These are phyloP conservation scores for Xylaria hypoxylon DNA, from an alignment of 2,329 filamentous ascomycete genomes.

Conservation along the genomic window DNA sequence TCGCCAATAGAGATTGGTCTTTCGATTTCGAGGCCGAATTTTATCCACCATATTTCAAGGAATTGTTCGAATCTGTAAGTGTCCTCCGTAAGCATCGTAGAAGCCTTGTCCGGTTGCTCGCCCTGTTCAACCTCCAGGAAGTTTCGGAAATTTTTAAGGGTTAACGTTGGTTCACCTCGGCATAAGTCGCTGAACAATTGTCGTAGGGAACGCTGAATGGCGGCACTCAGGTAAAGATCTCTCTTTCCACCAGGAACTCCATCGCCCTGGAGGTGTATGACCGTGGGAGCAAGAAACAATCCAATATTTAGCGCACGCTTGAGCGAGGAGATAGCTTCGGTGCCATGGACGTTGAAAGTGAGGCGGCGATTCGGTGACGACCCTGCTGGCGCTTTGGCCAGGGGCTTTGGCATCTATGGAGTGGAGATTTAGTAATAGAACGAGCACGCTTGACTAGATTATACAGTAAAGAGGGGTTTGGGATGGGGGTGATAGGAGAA, in stretches of 20 bases:
- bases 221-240: conserved; percentile 59
- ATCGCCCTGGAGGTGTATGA: conserved; percentile 46
- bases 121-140: conserved; percentile 66
- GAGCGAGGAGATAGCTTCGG: conserved; percentile 48
- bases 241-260: conserved; percentile 37
- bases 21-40: conserved; percentile 59
- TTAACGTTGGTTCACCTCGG: conserved; percentile 50
- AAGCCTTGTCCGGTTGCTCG: conserved; percentile 48
- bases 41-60: conserved; percentile 60
- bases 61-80: conserved; percentile 63
- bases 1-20: conserved; percentile 56
- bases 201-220: conserved; percentile 62
- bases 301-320: conserved; percentile 50
- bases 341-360: conserved; percentile 47
- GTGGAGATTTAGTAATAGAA: conserved; percentile 34
- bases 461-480: too few relatives aligned
- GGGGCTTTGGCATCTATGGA: conserved; percentile 42
- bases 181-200: conserved; percentile 61
- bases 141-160: conserved; percentile 55
- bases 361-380: conserved; percentile 46
- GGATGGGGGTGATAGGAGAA: neutral
- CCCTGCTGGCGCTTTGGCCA: conserved; percentile 37
- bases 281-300: conserved; percentile 49
- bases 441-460: neutral
- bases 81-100: conserved; percentile 53